A percentile compares a stretch with the other conserved stretches of the same genome.
Conservation (phyloP, 306 rosid genomes). For the Prunus persica region Prunus_persica_NCBIv2 NC_034012.1:11237501-11238000, state of each 20-base stretch:
- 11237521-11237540: conserved; percentile 96
- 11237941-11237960: neutral
- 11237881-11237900: neutral
- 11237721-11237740: neutral
- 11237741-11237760: neutral
- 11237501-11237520: conserved; percentile 17
- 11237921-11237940: neutral
- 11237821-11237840: neutral
- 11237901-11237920: neutral
- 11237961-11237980: neutral
- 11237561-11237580: conserved; percentile 75
- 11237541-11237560: conserved; percentile 89
- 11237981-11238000: neutral
- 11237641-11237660: neutral
- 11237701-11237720: neutral
- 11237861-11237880: neutral
- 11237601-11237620: conserved; percentile 10
- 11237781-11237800: neutral
- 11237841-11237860: neutral
- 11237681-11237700: neutral
- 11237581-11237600: conserved; percentile 24
- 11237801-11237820: neutral
- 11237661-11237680: neutral
- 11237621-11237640: neutral
- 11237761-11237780: neutral